phyloP scores from a whole-genome alignment of 73 alveolate species.

The Blepharisma stoltei region DNA sequence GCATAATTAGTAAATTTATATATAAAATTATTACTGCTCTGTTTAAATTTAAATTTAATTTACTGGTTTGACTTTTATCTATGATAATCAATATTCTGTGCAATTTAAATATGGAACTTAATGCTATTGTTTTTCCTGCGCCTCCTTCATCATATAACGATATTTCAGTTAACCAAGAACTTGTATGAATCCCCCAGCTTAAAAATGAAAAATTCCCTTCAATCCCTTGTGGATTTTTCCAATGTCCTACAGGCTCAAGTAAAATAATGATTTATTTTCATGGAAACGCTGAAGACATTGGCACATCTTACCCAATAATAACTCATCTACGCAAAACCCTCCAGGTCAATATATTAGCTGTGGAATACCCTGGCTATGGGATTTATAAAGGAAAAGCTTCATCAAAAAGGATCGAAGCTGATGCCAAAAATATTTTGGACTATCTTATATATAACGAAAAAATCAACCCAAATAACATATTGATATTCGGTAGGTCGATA shows the following conservation, averaged over 20 bases:
- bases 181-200: conserved; percentile 58
- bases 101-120: conserved; percentile 34
- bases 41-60: too few species aligned
- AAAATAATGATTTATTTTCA: conserved; percentile 78
- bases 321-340: conserved; percentile 64
- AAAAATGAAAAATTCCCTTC: conserved; percentile 29
- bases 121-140: conserved; percentile 69
- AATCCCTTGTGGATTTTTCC: conserved; percentile 63
- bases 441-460: conserved; percentile 54
- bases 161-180: conserved; percentile 45
- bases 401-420: conserved; percentile 60
- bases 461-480: conserved; percentile 66
- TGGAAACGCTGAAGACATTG: conserved; percentile 93
- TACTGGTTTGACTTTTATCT: too few species aligned
- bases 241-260: conserved; percentile 57
- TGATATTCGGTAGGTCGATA: conserved; percentile 90
- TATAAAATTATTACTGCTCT: too few species aligned
- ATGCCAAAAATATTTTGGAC: conserved; percentile 77
- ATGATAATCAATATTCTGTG: too few species aligned
- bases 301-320: conserved; percentile 68
- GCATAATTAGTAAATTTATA: too few species aligned
- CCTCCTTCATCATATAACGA: conserved; percentile 52
- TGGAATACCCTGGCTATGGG: conserved; percentile 95
- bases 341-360: conserved; percentile 76
- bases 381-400: conserved; percentile 66